Evolutionary conservation across 164 flowering plant species (phyloP), one percentile per base, ranked within the genome.

Genomic region (Vitis rupestris): DNA sequence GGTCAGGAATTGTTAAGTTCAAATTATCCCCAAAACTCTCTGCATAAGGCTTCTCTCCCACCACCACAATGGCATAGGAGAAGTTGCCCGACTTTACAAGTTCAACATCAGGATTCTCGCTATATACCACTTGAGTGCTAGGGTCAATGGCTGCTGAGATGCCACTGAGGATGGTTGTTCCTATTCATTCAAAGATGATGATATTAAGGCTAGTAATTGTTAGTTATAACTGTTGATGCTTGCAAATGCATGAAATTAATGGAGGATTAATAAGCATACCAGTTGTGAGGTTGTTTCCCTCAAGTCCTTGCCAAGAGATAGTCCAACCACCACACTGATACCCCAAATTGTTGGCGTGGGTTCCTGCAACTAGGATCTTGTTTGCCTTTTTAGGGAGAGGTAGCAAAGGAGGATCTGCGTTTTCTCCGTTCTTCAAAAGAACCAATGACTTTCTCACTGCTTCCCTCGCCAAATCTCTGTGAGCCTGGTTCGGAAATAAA

Each of bases 271-370:
- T 1, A 23, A 13, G 8, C 50, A 12, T 69, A 73, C 76, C 80
- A 44, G 16, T 13, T 4, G 82, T 75, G 62, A 15, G 50, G 53
- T 75, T 62, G 57, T 75, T 79, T 55, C 79, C 79, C 27, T 60
- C 14, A 8, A 23, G 61, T 17, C 82, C 82, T 19, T 75, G 78
- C 81, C 81, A 78, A 1, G 68, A 15, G 57, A 75, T 75, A 2
- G 78, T 78, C 81, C 81, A 79, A 13, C 82, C 82, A 2, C 82
- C 82, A 52, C 82, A 79, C 50, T 79, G 82, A 48, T 63, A 53
- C 17, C 79, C 79, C 59, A 79, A 53, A 17, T 75, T 66, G 48
- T 79, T 55, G 53, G 79, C 79, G 56, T 79, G 82, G 31, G 57
- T 72, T 17, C 82, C 82, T 2, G 79, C 78, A 27, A 79, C 79